Evolutionary conservation across 352 stramenopile genomes (phyloP).

Genomic region (Pythium coloratum): DNA sequence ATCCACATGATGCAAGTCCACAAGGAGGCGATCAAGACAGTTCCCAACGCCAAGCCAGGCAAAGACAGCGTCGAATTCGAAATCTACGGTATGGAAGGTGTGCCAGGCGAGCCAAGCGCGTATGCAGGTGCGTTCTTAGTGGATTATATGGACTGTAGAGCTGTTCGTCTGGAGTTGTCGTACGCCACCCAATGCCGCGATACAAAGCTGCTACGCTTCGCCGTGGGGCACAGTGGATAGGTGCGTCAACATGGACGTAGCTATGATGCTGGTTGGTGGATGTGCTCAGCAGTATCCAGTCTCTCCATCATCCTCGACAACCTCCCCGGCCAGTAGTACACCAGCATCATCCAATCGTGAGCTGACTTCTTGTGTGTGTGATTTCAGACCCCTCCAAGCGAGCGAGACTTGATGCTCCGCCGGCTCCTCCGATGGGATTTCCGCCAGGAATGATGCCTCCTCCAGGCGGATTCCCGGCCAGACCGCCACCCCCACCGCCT

Average conservation of each 20-base stretch:
- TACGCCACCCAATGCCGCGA: background rate
- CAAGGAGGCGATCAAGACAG: slow-evolving; percentile 77
- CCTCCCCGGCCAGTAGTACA: background rate
- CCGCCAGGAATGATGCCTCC: slow-evolving; percentile 47
- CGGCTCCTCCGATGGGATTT: slow-evolving; percentile 38
- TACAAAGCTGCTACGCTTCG: background rate
- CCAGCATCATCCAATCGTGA: background rate
- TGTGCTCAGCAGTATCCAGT: background rate
- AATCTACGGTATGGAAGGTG: slow-evolving; percentile 90
- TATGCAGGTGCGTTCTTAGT: slow-evolving; percentile 25
- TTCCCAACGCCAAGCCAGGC: slow-evolving; percentile 86
- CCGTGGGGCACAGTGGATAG: slow-evolving; percentile 5
- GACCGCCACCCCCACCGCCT: slow-evolving; percentile 39
- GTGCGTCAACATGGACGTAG: slow-evolving; percentile 14
- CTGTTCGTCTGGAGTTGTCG: background rate
- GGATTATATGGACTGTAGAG: background rate
- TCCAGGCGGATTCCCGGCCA: slow-evolving; percentile 40
- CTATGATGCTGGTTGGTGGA: background rate
- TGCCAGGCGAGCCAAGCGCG: slow-evolving; percentile 46
- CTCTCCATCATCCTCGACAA: background rate
- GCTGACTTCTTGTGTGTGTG: slow-evolving; percentile 1
- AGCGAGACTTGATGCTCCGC: slow-evolving; percentile 37
- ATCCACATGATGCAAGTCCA: slow-evolving; percentile 90
- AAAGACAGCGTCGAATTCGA: slow-evolving; percentile 80
- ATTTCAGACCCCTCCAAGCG: slow-evolving; percentile 41